phyloP scores from a whole-genome alignment of 176 grass and related monocot genomes.

The Cenchrus fungigraminus region DNA sequence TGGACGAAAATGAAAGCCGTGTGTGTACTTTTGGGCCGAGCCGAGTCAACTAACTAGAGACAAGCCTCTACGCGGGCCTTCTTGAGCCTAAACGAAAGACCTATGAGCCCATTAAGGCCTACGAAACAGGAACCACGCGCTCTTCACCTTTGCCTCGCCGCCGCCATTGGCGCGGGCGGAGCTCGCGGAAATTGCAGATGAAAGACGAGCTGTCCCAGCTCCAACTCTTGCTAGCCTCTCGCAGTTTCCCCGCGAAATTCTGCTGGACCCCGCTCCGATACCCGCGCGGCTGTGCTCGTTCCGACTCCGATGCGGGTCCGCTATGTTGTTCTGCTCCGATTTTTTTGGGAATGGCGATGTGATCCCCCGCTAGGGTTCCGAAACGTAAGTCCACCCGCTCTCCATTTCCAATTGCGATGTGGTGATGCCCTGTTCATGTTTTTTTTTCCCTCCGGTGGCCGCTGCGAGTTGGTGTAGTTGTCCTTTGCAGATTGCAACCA shows the following conservation, averaged over 20 bases:
- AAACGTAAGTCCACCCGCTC: neutral
- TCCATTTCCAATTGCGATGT: neutral
- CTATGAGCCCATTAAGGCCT: neutral
- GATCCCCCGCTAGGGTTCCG: conserved; percentile 34
- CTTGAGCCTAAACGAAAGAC: neutral
- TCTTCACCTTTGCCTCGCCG: neutral
- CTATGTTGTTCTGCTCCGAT: neutral
- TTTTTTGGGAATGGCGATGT: neutral
- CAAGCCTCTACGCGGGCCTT: neutral
- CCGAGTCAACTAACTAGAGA: neutral
- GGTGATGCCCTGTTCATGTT: neutral
- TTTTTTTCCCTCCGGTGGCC: neutral
- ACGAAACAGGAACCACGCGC: neutral
- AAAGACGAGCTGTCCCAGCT: neutral
- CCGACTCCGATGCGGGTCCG: neutral
- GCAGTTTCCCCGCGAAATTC: neutral
- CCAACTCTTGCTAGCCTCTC: too few species aligned
- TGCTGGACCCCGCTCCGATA: neutral
- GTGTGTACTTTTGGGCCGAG: neutral
- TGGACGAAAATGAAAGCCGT: neutral
- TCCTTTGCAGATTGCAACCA: neutral
- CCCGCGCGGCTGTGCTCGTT: neutral
- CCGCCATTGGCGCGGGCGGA: neutral
- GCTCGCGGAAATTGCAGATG: neutral
- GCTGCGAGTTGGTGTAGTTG: neutral